Base-by-base conservation (phyloP, 768 basidiomycete genomes). In the Dioszegia crocea region DNA sequence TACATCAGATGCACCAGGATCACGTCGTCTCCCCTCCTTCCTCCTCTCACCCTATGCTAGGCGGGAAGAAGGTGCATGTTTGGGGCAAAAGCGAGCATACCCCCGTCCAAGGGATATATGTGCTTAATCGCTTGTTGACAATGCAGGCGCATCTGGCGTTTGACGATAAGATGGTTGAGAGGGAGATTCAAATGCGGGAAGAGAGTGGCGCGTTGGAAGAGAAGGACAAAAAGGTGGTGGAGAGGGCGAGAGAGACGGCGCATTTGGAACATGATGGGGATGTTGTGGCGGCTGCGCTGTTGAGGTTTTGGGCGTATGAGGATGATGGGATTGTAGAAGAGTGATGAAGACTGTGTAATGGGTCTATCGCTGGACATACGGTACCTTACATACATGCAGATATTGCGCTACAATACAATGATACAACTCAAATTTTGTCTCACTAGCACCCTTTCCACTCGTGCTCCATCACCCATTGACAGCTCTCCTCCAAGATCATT, bases 1-100 rank as follows among this genome's bases (percentile, higher is more conserved):
- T 61, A 24, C 43, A 61, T 30, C 59, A 61, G 39, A 61, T 61
- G 59, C 59, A 61, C 30, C 59, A 61, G 40, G 59, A 61, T 39
- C 40, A 43, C 31, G 59, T 61, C 21, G 45, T 40, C 14, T 31
- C 53, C 45, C 38, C 46, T 50, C 59, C 59, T 14, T 56, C 54
- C 26, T 46, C 54, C 10, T 56, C 54, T 9, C 54, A 56, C 17
- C 54, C 54, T 17, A n/a, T 56, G 19, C 54, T 56, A 1, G 17
- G 4, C 16, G 54, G 43, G 2, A 40, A 40, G 31, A 47, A 39
- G 16, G 53, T 61, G 3, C 44, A 55, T 16, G 59, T 61, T 2
- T 61, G 59, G 59, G 59, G 59, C 11, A 4, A 38, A 12, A 55
- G 53, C 53, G 39, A 41, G 2, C 59, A 61, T 27, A 61, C 59